A percentile compares a stretch with the other conserved stretches of the same genome.
Evolutionary conservation across 495 filamentous ascomycete species (phyloP).

Genomic region (Penicillium subrubescens): DNA sequence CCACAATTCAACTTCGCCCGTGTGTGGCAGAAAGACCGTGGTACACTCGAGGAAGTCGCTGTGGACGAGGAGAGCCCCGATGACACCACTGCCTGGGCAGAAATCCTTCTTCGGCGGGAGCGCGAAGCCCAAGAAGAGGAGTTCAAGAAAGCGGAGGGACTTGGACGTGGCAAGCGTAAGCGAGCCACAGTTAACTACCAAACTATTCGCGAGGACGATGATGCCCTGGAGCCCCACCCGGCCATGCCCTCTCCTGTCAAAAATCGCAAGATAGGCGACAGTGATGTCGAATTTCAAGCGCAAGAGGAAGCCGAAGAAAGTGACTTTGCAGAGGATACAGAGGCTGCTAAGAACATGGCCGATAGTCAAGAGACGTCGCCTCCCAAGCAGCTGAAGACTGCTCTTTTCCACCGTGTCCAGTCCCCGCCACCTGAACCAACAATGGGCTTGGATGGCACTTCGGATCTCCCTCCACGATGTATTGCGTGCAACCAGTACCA

Average conservation of each 20-base stretch:
- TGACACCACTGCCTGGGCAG: constrained; percentile 79
- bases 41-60: constrained; percentile 59
- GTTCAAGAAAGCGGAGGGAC: constrained; percentile 60
- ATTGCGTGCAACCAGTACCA: constrained; percentile 57
- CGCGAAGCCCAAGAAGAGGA: constrained; percentile 70
- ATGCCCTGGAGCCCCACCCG: constrained; percentile 15
- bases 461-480: constrained; percentile 41
- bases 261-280: constrained; percentile 28
- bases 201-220: constrained; percentile 13
- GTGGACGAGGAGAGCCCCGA: constrained; percentile 47
- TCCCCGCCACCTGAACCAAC: constrained; percentile 16
- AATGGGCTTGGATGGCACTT: constrained; percentile 49
- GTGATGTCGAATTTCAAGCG: constrained; percentile 38
- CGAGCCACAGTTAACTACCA: constrained; percentile 49
- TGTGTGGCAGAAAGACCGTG: constrained; percentile 86
- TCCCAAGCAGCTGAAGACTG: constrained; percentile 12
- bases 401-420: constrained; percentile 43
- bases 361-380: constrained; percentile 8
- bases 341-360: constrained; percentile 9
- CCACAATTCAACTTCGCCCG: constrained; percentile 83
- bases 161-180: constrained; percentile 81
- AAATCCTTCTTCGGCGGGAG: constrained; percentile 81
- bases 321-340: constrained; percentile 28
- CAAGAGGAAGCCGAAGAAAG: constrained; percentile 25
- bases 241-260: constrained; percentile 30